These are phyloP conservation scores for Aspergillus melleus DNA, from an alignment of 2,329 filamentous ascomycete species.

Conservation along the genomic window DNA sequence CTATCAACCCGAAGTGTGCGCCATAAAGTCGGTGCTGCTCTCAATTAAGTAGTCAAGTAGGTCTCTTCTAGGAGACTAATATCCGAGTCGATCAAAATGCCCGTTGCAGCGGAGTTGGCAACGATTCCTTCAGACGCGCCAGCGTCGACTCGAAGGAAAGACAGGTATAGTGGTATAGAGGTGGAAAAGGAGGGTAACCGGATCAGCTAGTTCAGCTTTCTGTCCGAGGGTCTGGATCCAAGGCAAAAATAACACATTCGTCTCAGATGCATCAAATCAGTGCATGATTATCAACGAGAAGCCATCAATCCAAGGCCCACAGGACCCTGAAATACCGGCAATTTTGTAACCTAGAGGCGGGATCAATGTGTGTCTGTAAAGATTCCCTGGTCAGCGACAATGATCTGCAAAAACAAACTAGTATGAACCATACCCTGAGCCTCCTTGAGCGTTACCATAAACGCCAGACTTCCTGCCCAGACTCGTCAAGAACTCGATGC, in stretches of 20 bases:
- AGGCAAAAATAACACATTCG: not conserved
- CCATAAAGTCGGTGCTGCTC: not conserved
- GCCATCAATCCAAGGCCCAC: slow-evolving; percentile 77
- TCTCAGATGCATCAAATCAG: slow-evolving; percentile 40
- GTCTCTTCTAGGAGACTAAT: not conserved
- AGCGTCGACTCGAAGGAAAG: not conserved
- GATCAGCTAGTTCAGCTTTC: not conserved
- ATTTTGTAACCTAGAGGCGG: slow-evolving; percentile 87
- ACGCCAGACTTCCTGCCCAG: slow-evolving; percentile 80
- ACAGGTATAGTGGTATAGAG: not conserved
- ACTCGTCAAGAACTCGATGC: slow-evolving; percentile 85
- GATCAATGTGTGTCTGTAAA: slow-evolving; percentile 74
- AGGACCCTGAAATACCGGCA: slow-evolving; percentile 82
- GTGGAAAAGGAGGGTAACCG: not conserved
- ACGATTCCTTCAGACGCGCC: not conserved
- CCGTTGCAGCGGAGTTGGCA: not conserved
- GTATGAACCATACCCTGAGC: slow-evolving; percentile 68
- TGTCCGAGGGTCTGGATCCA: not conserved
- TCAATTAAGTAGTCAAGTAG: not conserved
- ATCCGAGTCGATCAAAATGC: not conserved
- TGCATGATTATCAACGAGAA: slow-evolving; percentile 78
- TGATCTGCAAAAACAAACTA: not conserved
- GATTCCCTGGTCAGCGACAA: slow-evolving; percentile 9
- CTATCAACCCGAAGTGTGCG: not conserved
- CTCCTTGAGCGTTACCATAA: slow-evolving; percentile 78